Evolutionary conservation across 73 alveolate genomes (phyloP).

Genomic region (Urostyla sp.): DNA sequence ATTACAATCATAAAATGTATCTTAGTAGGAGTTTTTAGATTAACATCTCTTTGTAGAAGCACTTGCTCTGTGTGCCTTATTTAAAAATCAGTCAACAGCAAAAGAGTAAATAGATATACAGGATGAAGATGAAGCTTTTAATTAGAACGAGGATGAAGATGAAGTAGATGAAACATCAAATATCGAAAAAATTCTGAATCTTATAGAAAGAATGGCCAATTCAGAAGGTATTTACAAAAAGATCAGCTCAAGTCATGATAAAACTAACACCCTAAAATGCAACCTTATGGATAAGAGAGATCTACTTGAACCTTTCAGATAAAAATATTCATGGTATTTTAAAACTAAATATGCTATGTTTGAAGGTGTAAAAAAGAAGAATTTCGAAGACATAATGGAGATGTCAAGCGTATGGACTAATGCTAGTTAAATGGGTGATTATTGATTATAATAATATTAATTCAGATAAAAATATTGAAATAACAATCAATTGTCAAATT

Average conservation of each 20-base stretch:
- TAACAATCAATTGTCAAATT: no score
- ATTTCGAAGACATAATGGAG: constrained; percentile 48
- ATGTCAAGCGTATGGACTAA: constrained; percentile 40
- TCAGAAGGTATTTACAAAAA: constrained; percentile 35
- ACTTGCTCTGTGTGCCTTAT: constrained; percentile 13
- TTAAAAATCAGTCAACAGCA: neutral
- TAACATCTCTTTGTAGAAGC: constrained; percentile 30
- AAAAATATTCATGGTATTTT: constrained; percentile 46
- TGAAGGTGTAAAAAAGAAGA: neutral
- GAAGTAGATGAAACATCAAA: constrained; percentile 4
- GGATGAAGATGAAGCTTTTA: neutral
- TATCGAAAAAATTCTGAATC: constrained; percentile 13
- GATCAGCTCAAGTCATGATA: constrained; percentile 17
- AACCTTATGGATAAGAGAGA: constrained; percentile 33
- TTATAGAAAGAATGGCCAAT: constrained; percentile 32
- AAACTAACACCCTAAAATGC: constrained; percentile 27
- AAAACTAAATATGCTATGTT: constrained; percentile 21
- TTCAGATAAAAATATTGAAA: no score
- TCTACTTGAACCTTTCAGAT: constrained; percentile 5
- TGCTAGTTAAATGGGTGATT: constrained; percentile 28
- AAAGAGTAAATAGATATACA: neutral
- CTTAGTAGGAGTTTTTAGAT: constrained; percentile 18
- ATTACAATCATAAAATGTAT: neutral
- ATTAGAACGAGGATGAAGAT: constrained; percentile 11
- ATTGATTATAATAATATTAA: no score